Evolutionary conservation across 2,329 filamentous ascomycete species (phyloP).

Genomic region (Aspergillus pseudoglaucus): DNA sequence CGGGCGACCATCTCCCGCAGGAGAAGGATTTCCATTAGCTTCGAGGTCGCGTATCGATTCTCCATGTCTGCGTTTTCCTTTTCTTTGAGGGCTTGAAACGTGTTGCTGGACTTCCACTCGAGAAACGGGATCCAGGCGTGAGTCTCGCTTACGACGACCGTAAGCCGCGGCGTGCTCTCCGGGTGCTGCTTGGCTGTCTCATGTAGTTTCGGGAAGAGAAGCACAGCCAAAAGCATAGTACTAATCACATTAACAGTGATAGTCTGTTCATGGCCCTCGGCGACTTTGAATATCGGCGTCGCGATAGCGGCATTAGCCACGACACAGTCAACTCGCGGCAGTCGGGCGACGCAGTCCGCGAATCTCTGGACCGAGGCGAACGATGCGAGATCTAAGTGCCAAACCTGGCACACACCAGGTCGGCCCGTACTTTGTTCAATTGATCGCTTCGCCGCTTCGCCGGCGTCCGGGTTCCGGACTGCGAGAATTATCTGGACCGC

Average conservation of each 20-base stretch:
- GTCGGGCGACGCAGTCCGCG: constrained; percentile 18
- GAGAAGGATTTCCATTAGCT: constrained; percentile 39
- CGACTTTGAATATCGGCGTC: neutral
- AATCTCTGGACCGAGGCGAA: constrained; percentile 28
- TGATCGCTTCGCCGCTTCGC: constrained; percentile 30
- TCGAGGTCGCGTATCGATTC: constrained; percentile 37
- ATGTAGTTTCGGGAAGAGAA: constrained; percentile 30
- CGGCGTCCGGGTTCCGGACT: constrained; percentile 28
- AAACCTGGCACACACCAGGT: constrained; percentile 9
- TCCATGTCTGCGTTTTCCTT: constrained; percentile 18
- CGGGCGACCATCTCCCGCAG: constrained; percentile 26
- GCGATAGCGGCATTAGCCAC: constrained; percentile 9
- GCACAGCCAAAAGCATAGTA: constrained; percentile 29
- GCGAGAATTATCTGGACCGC: constrained; percentile 33
- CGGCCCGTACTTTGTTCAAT: constrained; percentile 22
- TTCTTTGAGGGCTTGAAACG: constrained; percentile 31
- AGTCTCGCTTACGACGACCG: constrained; percentile 34
- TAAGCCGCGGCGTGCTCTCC: constrained; percentile 16
- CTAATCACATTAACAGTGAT: constrained; percentile 37
- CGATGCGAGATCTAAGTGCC: constrained; percentile 23
- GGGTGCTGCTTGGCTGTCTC: constrained; percentile 16
- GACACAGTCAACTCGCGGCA: constrained; percentile 27
- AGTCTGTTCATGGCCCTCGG: constrained; percentile 31
- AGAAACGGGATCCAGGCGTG: constrained; percentile 26
- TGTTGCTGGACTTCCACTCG: constrained; percentile 24